A percentile compares a stretch with the other conserved stretches of the same genome.
These are phyloP conservation scores for Trametes cubensis DNA, from an alignment of 768 basidiomycete species.

Conservation along the genomic window DNA sequence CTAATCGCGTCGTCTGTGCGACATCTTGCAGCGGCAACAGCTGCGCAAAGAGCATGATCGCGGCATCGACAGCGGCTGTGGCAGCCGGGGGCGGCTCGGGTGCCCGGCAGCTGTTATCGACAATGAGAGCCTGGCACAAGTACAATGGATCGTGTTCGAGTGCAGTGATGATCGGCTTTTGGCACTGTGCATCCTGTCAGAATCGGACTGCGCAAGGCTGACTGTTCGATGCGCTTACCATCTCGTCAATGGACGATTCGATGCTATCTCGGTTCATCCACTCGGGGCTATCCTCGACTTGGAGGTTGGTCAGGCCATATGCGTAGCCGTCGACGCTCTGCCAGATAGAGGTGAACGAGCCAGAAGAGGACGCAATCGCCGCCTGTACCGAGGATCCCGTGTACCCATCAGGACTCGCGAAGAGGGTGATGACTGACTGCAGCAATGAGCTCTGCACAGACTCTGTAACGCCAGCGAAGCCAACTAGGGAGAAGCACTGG, in stretches of 20 bases:
- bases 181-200: slow-evolving; percentile 48
- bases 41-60: slow-evolving; percentile 83
- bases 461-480: slow-evolving; percentile 77
- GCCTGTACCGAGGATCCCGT: slow-evolving; percentile 86
- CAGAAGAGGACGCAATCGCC: slow-evolving; percentile 84
- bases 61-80: slow-evolving; percentile 85
- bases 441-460: slow-evolving; percentile 79
- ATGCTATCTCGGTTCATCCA: slow-evolving; percentile 70
- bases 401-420: slow-evolving; percentile 87
- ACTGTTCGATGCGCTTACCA: slow-evolving; percentile 51
- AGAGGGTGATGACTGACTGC: slow-evolving; percentile 77
- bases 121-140: slow-evolving; percentile 54
- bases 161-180: slow-evolving; percentile 78
- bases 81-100: slow-evolving; percentile 73
- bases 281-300: slow-evolving; percentile 48
- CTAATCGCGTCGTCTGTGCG: slow-evolving; percentile 51
- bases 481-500: slow-evolving; percentile 86
- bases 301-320: slow-evolving; percentile 81
- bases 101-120: slow-evolving; percentile 47
- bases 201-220: not conserved
- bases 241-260: slow-evolving; percentile 74
- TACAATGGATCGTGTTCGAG: slow-evolving; percentile 85
- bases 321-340: slow-evolving; percentile 86
- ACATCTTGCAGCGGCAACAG: slow-evolving; percentile 81
- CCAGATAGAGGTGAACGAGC: slow-evolving; percentile 86